A percentile compares a stretch with the other conserved stretches of the same genome.
These are phyloP conservation scores for Rhodotorula sphaerocarpa DNA, from an alignment of 768 basidiomycete genomes.

Conservation along the genomic window DNA sequence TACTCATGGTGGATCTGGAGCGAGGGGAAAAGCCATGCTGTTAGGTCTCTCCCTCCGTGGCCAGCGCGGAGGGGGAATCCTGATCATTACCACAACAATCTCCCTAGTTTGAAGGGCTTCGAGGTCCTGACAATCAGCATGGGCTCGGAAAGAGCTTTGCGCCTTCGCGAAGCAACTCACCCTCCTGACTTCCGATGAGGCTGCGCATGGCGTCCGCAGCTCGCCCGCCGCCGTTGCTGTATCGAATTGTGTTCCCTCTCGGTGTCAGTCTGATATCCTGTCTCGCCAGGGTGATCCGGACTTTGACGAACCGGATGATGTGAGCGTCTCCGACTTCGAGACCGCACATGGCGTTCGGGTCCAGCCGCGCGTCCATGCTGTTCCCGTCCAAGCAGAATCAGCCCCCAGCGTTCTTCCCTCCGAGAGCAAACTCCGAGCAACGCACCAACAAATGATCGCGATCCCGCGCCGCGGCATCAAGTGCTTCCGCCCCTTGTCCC, in stretches of 20 bases:
- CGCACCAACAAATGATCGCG: conserved; percentile 15
- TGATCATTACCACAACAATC: conserved; percentile 6
- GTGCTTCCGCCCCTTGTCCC: conserved; percentile 15
- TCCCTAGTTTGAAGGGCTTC: conserved; percentile 9
- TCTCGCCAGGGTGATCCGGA: too few species aligned
- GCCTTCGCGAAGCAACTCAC: background rate
- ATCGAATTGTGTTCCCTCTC: background rate
- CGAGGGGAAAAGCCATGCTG: too few species aligned
- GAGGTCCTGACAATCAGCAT: background rate
- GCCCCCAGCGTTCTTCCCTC: too few species aligned
- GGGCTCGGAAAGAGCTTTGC: background rate
- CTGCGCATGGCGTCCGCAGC: conserved; percentile 10
- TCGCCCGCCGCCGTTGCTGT: conserved; percentile 12
- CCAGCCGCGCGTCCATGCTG: conserved; percentile 10
- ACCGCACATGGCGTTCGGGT: conserved; percentile 13
- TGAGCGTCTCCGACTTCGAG: conserved; percentile 19
- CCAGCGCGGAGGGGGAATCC: too few species aligned
- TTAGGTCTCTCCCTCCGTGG: too few species aligned
- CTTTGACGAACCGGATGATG: conserved; percentile 12
- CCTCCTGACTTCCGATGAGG: conserved; percentile 5
- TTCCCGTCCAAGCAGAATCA: too few species aligned
- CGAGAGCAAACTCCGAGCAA: too few species aligned
- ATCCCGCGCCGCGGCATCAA: conserved; percentile 18
- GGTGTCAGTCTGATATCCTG: background rate
- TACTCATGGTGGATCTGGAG: conserved; percentile 20